A percentile compares a stretch with the other conserved stretches of the same genome.
phyloP scores from a whole-genome alignment of 1,139 yeast genomes.

The Protomyces inouyei region DNA sequence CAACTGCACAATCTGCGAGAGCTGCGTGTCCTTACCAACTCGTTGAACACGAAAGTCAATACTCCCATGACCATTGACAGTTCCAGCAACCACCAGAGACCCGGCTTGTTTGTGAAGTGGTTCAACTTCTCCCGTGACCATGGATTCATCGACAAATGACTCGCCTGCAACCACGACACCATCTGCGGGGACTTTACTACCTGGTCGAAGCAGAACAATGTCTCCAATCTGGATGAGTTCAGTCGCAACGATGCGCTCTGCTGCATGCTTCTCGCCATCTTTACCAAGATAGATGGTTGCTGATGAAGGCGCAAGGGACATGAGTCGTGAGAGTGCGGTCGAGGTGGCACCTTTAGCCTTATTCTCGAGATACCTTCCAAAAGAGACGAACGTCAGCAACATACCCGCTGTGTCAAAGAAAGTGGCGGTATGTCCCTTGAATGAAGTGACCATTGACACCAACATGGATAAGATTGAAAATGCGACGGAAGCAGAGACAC shows the following conservation, averaged over 20 bases:
- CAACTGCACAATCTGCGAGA: conserved; percentile 77
- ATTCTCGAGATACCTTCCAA: conserved; percentile 88
- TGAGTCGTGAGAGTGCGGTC: conserved; percentile 71
- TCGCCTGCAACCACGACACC: conserved; percentile 72
- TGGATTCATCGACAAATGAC: conserved; percentile 80
- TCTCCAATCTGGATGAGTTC: conserved; percentile 77
- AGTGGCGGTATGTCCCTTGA: conserved; percentile 54
- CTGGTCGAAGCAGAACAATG: conserved; percentile 73
- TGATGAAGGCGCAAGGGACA: conserved; percentile 73
- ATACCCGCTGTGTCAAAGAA: conserved; percentile 83
- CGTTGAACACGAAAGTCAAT: conserved; percentile 62
- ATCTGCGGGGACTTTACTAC: conserved; percentile 87
- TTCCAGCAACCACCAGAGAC: conserved; percentile 76
- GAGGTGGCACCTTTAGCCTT: conserved; percentile 93
- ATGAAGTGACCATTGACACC: conserved; percentile 44
- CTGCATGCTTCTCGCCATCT: conserved; percentile 25
- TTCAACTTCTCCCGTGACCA: conserved; percentile 82
- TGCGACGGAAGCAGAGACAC: conserved; percentile 71
- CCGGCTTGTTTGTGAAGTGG: conserved; percentile 63
- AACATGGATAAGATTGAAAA: conserved; percentile 64
- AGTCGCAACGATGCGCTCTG: conserved; percentile 49
- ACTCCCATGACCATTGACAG: conserved; percentile 74
- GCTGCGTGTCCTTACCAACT: conserved; percentile 78
- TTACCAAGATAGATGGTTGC: conserved; percentile 57
- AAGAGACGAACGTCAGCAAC: conserved; percentile 74